Base-by-base conservation (phyloP, 2,329 filamentous ascomycete genomes). In the Phoma sp. region DNA sequence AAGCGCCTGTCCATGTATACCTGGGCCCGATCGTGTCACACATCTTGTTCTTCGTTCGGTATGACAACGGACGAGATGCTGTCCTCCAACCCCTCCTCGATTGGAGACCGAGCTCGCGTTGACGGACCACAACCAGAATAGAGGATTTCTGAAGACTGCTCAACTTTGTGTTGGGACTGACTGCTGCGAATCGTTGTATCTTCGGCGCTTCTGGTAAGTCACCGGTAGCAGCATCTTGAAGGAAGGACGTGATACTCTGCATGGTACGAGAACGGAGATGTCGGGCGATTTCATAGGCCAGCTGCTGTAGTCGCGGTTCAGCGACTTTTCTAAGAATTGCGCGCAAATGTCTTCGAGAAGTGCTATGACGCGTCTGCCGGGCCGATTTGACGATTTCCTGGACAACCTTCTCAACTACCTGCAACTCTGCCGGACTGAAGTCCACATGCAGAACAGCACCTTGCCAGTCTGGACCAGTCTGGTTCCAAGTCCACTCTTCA, bases 1-100 rank as follows among this genome's bases (percentile, higher is more conserved):
- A 87, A 0, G 84, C 83, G 1, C 84, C 83, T 57, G 81, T 84
- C 77, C 82, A 87, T 13, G 77, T 75, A 47, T 74, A 77, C 24
- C 73, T 76, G 2, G 75, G 74, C 4, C 75, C 77, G 15, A 86
- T 63, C 1, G 77, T 73, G 22, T 78, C 70, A 25, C 73, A 64
- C n/a, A 68, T 24, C 17, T 61, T 68, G 41, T 75, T 74, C 40
- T 61, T 70, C 6, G 65, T 27, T 9, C 63, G 63, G 27, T 70
- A 69, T 1, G 66, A 60, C 1, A 72, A 31, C 7, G 66, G 41
- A 17, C 35, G 64, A 2, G 67, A 60, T 6, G 68, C 61, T 22
- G 62, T 33, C 39, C 57, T 62, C 67, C 67, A 73, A 10, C 69
- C 69, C 50, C 70, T 58, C 22, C 57, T 61, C 33, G 65, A 65